These are phyloP conservation scores for Saksenaea vasiformis DNA, from an alignment of 371 early-diverging fungal species.

Conservation along the genomic window DNA sequence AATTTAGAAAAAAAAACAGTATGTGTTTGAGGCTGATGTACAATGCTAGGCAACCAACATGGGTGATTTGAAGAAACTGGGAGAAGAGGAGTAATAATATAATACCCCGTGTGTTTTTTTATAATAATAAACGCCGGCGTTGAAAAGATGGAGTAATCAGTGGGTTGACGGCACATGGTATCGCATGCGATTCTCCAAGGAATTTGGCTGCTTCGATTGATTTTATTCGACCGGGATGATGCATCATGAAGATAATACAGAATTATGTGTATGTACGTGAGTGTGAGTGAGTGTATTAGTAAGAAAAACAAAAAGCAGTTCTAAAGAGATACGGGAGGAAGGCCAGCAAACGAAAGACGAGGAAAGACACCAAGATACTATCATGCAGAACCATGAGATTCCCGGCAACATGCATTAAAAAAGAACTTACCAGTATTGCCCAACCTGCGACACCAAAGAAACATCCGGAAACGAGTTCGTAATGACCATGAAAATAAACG, in stretches of 20 bases:
- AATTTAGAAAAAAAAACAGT: background rate
- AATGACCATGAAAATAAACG: constrained; percentile 78
- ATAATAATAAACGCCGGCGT: background rate
- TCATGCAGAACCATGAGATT: background rate
- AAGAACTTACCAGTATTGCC: constrained; percentile 48
- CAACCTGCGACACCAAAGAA: constrained; percentile 73
- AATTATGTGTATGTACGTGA: background rate
- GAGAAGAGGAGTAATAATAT: constrained; percentile 30
- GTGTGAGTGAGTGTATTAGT: background rate
- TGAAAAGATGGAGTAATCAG: no score
- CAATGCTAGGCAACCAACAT: constrained; percentile 46
- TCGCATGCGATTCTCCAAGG: no score
- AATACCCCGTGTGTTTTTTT: background rate
- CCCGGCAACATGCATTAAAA: background rate
- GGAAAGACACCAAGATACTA: constrained; percentile 48
- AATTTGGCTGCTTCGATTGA: no score
- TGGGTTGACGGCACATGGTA: no score
- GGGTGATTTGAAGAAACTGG: constrained; percentile 45
- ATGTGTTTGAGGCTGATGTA: background rate
- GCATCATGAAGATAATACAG: background rate
- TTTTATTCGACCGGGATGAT: no score
- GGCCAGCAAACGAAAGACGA: constrained; percentile 22
- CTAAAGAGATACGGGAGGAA: constrained; percentile 14
- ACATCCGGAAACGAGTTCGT: constrained; percentile 73
- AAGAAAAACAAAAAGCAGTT: constrained; percentile 1